Conservation (phyloP, 2,329 filamentous ascomycete genomes). For the Zelopaecilomyces penicillatus region DNA sequence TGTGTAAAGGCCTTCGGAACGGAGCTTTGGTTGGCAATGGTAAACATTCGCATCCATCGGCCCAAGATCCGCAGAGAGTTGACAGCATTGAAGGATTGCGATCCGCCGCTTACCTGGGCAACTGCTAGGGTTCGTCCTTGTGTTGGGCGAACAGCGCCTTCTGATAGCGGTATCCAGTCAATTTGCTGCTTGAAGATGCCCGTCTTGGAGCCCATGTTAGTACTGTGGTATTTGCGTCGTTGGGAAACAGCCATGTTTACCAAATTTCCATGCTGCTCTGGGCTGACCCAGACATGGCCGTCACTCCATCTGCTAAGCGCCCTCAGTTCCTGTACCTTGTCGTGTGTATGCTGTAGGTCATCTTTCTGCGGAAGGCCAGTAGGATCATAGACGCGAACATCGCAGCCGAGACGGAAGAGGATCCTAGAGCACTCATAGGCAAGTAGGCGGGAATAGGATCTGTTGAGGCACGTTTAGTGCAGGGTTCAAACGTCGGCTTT, state of each 20-base stretch:
- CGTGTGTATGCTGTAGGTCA: conserved; percentile 46
- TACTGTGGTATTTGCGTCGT: conserved; percentile 1
- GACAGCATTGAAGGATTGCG: conserved; percentile 59
- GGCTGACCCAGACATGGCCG: conserved; percentile 57
- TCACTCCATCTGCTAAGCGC: conserved; percentile 56
- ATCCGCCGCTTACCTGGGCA: conserved; percentile 55
- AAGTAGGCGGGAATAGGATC: conserved; percentile 52
- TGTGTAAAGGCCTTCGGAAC: conserved; percentile 56
- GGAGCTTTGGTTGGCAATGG: conserved; percentile 57
- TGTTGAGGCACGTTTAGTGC: not conserved
- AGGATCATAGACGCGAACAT: conserved; percentile 56
- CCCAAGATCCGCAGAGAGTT: conserved; percentile 58
- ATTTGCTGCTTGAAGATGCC: conserved; percentile 63
- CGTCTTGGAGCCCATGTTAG: conserved; percentile 30
- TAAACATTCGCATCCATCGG: conserved; percentile 63
- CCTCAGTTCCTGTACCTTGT: conserved; percentile 55
- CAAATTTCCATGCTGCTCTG: conserved; percentile 59
- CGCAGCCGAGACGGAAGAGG: conserved; percentile 55
- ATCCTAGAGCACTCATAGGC: conserved; percentile 53
- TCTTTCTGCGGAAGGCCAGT: conserved; percentile 54
- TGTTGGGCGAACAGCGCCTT: conserved; percentile 54
- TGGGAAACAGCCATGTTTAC: conserved; percentile 19
- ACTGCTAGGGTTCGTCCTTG: conserved; percentile 57
- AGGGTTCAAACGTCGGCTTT: not conserved
- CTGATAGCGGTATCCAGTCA: conserved; percentile 58